Conservation (phyloP, 164 flowering plant species). For the Vitis rupestris region DNA sequence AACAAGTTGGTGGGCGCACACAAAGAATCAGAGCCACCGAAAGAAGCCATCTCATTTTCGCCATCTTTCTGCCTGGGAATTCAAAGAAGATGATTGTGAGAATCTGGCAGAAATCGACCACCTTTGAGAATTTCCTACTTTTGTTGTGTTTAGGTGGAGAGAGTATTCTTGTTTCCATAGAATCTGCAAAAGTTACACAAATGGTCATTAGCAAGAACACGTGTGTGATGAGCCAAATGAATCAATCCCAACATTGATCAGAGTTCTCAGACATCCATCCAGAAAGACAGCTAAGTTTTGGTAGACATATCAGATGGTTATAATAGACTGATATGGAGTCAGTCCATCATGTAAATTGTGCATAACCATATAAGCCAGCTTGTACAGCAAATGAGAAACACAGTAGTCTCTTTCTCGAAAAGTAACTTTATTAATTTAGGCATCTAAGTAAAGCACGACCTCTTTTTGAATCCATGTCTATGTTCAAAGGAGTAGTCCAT, state of each 20-base stretch:
- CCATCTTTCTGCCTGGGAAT: conserved; percentile 18
- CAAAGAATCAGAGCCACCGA: conserved; percentile 32
- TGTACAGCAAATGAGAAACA: conserved; percentile 10
- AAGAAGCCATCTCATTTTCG: conserved; percentile 28
- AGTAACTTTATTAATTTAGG: conserved; percentile 20
- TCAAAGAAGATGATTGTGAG: conserved; percentile 27
- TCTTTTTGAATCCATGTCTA: conserved; percentile 29
- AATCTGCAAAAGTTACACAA: conserved; percentile 12
- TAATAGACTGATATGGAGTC: too few relatives aligned
- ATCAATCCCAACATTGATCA: neutral
- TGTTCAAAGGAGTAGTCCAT: conserved; percentile 20
- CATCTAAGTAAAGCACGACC: conserved; percentile 28
- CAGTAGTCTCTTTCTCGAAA: conserved; percentile 25
- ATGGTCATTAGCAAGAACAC: conserved; percentile 9
- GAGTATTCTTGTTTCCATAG: conserved; percentile 9
- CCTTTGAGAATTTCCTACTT: conserved; percentile 8
- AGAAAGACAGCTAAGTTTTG: neutral
- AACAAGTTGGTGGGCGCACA: conserved; percentile 29
- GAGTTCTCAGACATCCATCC: neutral
- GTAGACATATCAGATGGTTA: conserved; percentile 5
- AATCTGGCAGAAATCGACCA: conserved; percentile 29
- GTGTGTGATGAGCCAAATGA: neutral
- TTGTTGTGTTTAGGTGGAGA: conserved; percentile 7
- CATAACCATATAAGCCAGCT: conserved; percentile 8
- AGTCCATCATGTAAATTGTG: too few relatives aligned